Evolutionary conservation across 1,139 yeast genomes (phyloP), one percentile per base, ranked within the genome.

Genomic region (Komagataea norvegica): DNA sequence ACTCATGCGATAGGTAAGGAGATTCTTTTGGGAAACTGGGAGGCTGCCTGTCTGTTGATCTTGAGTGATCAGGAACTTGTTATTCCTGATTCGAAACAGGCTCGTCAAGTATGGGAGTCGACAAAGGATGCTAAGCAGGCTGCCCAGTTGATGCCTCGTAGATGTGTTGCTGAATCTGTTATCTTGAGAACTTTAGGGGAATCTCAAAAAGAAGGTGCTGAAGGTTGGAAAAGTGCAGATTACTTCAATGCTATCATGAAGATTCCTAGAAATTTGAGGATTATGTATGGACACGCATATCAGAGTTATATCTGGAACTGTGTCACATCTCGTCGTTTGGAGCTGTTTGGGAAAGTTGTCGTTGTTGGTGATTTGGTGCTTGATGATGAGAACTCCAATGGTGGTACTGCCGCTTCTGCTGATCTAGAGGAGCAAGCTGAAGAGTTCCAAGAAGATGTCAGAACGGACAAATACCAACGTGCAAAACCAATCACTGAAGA

Each of bases 251-350:
- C 94, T n/a, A 72, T 93, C 36, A 80, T 84, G 82, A 76, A 89
- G 42, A 84, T 93, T 49, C 98, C 98, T 29, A 75, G 96, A 60
- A 89, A 89, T 57, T 68, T 93, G 56, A 72, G 96, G 55, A 77
- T 88, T 45, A 91, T 93, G 94, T 93, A 93, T 57, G 95, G 83
- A 3, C 99, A 93, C 62, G 95, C 98, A 3, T 93, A 93, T 58
- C 98, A 93, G 62, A 87, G 96, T 45, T 91, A 81, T 54, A 74
- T 93, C 29, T 93, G 98, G 99, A 93, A 93, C 56, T 59, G 70
- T 41, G 95, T 82, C 17, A 93, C 89, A 1, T 82, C 94, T 39
- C 77, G 75, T 51, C 72, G 98, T 56, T 68, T 88, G 37, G 77
- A 75, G 51, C 58, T 79, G 41, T 81, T 72, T 61, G 97, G 97